These are phyloP conservation scores for Globisporangium cystogenes DNA, from an alignment of 352 stramenopile species.

Conservation along the genomic window DNA sequence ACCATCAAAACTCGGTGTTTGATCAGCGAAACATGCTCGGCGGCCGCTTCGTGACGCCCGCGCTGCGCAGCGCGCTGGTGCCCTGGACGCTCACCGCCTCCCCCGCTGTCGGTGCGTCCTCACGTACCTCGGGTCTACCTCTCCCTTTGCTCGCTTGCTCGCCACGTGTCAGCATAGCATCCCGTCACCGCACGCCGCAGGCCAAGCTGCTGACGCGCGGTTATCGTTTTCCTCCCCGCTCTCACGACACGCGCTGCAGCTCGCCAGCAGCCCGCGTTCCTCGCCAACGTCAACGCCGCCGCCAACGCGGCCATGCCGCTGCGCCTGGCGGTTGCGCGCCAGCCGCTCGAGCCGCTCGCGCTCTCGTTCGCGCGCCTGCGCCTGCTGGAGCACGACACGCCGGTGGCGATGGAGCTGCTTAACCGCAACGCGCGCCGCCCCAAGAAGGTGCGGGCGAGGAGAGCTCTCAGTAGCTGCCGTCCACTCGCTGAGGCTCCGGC, in stretches of 20 bases:
- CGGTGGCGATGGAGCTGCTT: constrained; percentile 67
- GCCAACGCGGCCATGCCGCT: background rate
- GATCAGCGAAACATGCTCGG: constrained; percentile 18
- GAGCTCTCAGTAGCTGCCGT: too few relatives aligned
- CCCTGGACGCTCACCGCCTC: constrained; percentile 19
- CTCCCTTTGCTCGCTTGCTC: too few relatives aligned
- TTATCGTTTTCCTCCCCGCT: too few relatives aligned
- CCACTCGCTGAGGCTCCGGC: too few relatives aligned
- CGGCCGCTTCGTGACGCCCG: constrained; percentile 14
- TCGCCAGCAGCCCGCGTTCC: constrained; percentile 14
- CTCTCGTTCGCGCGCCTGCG: constrained; percentile 34
- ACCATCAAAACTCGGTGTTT: too few relatives aligned
- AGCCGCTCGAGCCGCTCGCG: constrained; percentile 12
- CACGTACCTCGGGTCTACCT: too few relatives aligned
- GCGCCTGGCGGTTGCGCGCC: constrained; percentile 10
- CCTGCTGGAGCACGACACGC: constrained; percentile 35
- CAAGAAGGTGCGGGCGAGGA: constrained; percentile 51
- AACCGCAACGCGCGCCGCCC: constrained; percentile 78
- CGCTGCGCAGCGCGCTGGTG: constrained; percentile 28
- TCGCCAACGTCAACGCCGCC: constrained; percentile 1
- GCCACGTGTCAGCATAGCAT: too few relatives aligned
- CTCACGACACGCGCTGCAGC: background rate
- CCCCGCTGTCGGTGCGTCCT: constrained; percentile 9
- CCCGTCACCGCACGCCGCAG: too few relatives aligned
- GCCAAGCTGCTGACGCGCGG: too few relatives aligned